Conservation (phyloP, 1,284 basidiomycete genomes). For the Meira nashicola region DNA sequence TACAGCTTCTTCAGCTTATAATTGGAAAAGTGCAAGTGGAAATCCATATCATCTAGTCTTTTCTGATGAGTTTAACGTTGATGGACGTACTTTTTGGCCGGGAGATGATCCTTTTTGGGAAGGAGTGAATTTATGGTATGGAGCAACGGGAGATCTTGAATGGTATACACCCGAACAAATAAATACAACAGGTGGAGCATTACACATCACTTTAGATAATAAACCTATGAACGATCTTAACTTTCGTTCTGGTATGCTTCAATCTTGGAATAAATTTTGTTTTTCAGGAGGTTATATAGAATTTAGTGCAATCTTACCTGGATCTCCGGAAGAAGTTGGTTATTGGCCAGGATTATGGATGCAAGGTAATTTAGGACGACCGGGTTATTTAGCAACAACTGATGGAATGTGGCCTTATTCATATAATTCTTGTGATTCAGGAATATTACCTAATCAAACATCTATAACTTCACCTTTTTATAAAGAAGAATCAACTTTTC, state of each 20-base stretch:
- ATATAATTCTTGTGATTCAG: constrained; percentile 52
- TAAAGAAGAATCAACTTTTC: constrained; percentile 7
- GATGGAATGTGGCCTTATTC: constrained; percentile 72
- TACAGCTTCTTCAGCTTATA: constrained; percentile 43
- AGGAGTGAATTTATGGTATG: constrained; percentile 66
- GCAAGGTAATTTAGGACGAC: constrained; percentile 67
- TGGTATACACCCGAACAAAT: constrained; percentile 72
- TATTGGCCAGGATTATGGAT: constrained; percentile 74
- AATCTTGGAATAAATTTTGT: constrained; percentile 81
- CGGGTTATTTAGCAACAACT: constrained; percentile 48
- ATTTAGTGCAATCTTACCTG: constrained; percentile 70
- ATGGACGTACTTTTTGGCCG: constrained; percentile 58
- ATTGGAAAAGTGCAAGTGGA: constrained; percentile 26
- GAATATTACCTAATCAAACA: constrained; percentile 44
- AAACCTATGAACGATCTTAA: constrained; percentile 62
- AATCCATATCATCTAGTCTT: constrained; percentile 47
- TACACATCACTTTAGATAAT: constrained; percentile 65
- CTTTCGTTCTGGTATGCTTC: constrained; percentile 59
- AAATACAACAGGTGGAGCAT: constrained; percentile 70
- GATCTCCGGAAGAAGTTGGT: constrained; percentile 59
- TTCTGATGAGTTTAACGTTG: constrained; percentile 51
- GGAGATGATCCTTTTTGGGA: constrained; percentile 68
- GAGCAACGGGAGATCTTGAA: constrained; percentile 56
- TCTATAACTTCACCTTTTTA: constrained; percentile 36
- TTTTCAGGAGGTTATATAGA: constrained; percentile 89